A percentile compares a stretch with the other conserved stretches of the same genome.
phyloP scores from a whole-genome alignment of 2,329 filamentous ascomycete species.

The Beauveria rudraprayagi region DNA sequence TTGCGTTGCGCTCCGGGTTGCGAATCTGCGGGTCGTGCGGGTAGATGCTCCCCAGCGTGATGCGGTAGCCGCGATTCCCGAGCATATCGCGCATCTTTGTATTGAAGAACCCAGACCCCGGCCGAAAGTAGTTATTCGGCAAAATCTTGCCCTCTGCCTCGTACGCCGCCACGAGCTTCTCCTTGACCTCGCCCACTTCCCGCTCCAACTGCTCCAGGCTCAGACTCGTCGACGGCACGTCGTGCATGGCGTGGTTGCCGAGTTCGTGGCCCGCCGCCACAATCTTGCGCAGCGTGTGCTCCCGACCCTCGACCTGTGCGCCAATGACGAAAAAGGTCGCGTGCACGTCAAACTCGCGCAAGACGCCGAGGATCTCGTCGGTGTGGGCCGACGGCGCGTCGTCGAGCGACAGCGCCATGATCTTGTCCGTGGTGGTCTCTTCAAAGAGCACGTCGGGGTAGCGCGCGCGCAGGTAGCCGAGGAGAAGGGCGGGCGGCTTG shows the following conservation, averaged over 20 bases:
- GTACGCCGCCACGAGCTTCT: constrained; percentile 51
- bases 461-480: constrained; percentile 59
- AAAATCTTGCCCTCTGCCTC: constrained; percentile 33
- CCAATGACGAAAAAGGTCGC: constrained; percentile 91
- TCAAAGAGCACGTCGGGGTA: constrained; percentile 79
- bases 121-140: constrained; percentile 64
- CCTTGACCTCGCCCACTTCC: constrained; percentile 60
- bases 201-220: constrained; percentile 47
- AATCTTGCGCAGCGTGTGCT: constrained; percentile 47
- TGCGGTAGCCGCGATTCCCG: constrained; percentile 53
- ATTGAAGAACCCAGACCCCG: constrained; percentile 79
- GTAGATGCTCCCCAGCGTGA: constrained; percentile 79
- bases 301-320: constrained; percentile 51
- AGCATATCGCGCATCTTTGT: constrained; percentile 57
- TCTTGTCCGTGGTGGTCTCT: constrained; percentile 47
- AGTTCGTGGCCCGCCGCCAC: constrained; percentile 62
- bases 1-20: constrained; percentile 61
- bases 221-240: constrained; percentile 64
- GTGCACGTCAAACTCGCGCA: constrained; percentile 57
- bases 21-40: constrained; percentile 85
- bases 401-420: constrained; percentile 80
- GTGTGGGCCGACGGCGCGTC: constrained; percentile 74
- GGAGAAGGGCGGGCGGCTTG: constrained; percentile 66
- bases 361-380: constrained; percentile 56
- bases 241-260: constrained; percentile 83